These are phyloP conservation scores for Backusella tarrabulga DNA, from an alignment of 192 early-diverging fungal genomes.

Conservation along the genomic window DNA sequence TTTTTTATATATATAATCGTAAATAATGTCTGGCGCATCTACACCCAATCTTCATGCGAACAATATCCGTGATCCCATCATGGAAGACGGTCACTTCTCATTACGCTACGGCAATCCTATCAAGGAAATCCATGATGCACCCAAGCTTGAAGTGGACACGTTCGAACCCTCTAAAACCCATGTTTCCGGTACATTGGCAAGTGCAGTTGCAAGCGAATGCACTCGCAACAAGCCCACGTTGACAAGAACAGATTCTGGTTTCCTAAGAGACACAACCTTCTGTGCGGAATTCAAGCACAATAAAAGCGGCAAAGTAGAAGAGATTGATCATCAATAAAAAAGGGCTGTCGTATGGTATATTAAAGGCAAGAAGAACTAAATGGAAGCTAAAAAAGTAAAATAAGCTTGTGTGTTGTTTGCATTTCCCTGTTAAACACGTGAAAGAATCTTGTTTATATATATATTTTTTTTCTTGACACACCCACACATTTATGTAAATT, in stretches of 20 bases:
- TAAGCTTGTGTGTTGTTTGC: neutral
- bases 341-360: neutral
- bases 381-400: constrained; percentile 3
- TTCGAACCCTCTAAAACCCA: constrained; percentile 20
- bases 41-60: neutral
- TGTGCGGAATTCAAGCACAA: constrained; percentile 18
- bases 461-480: neutral
- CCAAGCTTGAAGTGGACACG: neutral
- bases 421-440: neutral
- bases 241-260: neutral
- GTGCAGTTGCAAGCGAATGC: neutral
- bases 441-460: neutral
- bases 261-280: constrained; percentile 1
- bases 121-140: constrained; percentile 15
- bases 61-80: constrained; percentile 20
- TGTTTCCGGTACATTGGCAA: neutral
- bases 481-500: neutral
- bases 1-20: neutral
- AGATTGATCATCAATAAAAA: constrained; percentile 18
- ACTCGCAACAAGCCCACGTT: neutral
- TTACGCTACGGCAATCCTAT: constrained; percentile 25
- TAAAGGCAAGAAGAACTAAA: neutral
- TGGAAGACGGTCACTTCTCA: constrained; percentile 26
- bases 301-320: constrained; percentile 7
- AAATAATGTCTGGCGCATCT: neutral